phyloP scores from a whole-genome alignment of 176 grass and related monocot species.

The Pharus latifolius region DNA sequence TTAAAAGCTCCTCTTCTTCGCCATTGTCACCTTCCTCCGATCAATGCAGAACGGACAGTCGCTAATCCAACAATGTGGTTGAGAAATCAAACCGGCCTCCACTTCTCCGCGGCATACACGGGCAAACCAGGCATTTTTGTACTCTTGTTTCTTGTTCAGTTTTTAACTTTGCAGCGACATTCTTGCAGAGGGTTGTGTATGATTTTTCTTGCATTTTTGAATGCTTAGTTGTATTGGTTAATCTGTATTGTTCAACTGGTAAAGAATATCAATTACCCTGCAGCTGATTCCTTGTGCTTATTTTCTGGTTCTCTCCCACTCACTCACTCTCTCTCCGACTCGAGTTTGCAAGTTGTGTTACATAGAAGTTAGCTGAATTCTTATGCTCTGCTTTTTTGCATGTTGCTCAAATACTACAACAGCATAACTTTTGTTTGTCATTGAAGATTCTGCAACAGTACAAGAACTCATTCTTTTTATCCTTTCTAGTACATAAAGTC shows the following conservation, averaged over 20 bases:
- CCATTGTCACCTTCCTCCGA: not conserved
- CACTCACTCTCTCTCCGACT: too few species aligned
- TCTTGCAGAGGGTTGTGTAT: slow-evolving; percentile 19
- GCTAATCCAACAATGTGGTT: not conserved
- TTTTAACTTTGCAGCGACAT: not conserved
- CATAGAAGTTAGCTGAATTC: not conserved
- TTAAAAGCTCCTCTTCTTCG: not conserved
- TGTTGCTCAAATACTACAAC: too few species aligned
- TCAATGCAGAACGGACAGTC: not conserved
- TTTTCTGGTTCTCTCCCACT: not conserved
- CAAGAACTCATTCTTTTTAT: too few species aligned
- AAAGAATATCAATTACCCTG: not conserved
- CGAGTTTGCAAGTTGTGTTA: too few species aligned
- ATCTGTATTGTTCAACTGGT: slow-evolving; percentile 2
- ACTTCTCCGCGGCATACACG: slow-evolving; percentile 35
- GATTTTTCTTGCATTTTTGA: not conserved
- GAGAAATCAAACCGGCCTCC: not conserved
- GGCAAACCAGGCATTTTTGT: slow-evolving; percentile 41
- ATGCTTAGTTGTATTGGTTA: not conserved
- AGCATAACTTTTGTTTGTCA: too few species aligned
- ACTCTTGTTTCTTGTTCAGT: not conserved
- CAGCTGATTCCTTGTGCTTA: not conserved
- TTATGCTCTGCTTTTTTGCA: not conserved
- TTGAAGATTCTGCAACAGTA: too few species aligned
- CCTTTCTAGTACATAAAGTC: too few species aligned